These are phyloP conservation scores for Pharnaceum exiguum DNA, from an alignment of 148 eudicot species.

Conservation along the genomic window DNA sequence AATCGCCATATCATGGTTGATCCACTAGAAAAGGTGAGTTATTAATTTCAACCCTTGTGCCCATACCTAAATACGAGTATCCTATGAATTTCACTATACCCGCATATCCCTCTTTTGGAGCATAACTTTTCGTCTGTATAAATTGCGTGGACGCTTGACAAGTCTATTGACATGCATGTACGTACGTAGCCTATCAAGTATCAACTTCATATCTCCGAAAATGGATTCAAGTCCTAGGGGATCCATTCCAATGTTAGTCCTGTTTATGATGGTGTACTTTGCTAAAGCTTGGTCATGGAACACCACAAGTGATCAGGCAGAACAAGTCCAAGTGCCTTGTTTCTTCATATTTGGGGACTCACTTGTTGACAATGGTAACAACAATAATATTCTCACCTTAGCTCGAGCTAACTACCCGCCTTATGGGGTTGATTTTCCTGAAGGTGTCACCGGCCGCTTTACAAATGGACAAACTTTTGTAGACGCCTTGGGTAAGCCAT, in stretches of 20 bases:
- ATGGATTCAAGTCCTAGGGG: background rate
- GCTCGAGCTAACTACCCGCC: slow-evolving; percentile 71
- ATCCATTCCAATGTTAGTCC: background rate
- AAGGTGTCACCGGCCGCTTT: slow-evolving; percentile 68
- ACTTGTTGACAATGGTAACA: slow-evolving; percentile 77
- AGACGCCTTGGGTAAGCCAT: slow-evolving; percentile 46
- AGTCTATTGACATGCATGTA: background rate
- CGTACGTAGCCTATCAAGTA: no score
- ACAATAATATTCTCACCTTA: slow-evolving; percentile 53
- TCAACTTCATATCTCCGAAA: background rate
- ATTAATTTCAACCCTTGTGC: background rate
- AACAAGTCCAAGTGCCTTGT: slow-evolving; percentile 41
- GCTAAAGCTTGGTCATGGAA: slow-evolving; percentile 7
- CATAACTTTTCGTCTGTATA: background rate
- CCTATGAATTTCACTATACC: no score
- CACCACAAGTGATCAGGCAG: background rate
- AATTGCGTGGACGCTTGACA: background rate
- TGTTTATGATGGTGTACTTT: background rate
- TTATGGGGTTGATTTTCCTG: slow-evolving; percentile 68
- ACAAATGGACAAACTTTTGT: slow-evolving; percentile 69
- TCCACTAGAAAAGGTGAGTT: background rate
- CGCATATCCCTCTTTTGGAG: no score
- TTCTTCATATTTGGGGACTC: slow-evolving; percentile 80
- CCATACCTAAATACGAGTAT: background rate
- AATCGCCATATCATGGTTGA: background rate